These are phyloP conservation scores for Salvia hispanica DNA, from an alignment of 257 asterid species.

Conservation along the genomic window DNA sequence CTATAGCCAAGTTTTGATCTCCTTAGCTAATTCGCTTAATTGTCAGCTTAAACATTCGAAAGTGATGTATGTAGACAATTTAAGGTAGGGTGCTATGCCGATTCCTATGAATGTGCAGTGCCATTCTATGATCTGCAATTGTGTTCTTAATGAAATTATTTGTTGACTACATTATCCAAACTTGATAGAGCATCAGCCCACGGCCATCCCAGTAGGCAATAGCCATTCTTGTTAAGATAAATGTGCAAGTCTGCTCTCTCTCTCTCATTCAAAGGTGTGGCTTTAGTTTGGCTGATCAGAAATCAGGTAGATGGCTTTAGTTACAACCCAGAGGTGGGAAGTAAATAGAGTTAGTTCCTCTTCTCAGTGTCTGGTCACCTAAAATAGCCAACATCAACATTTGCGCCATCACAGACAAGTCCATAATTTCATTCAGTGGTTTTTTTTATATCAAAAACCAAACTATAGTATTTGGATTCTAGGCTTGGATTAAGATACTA, in stretches of 20 bases:
- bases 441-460: no score
- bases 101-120: neutral
- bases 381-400: conserved; percentile 30
- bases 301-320: neutral
- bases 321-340: neutral
- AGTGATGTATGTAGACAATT: no score
- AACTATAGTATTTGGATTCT: no score
- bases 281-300: neutral
- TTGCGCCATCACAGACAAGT: conserved; percentile 38
- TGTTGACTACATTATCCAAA: neutral
- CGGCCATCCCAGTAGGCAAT: neutral
- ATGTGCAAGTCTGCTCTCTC: neutral
- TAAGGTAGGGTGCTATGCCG: neutral
- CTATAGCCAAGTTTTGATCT: no score
- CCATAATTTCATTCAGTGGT: neutral
- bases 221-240: neutral
- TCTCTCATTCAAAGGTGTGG: neutral
- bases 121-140: no score
- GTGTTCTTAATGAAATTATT: no score
- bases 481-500: no score
- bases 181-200: neutral
- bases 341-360: neutral
- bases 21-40: neutral
- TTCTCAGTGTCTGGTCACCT: neutral
- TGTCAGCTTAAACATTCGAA: neutral